phyloP scores from a whole-genome alignment of 495 filamentous ascomycete genomes.

The Penicillium paxilli region DNA sequence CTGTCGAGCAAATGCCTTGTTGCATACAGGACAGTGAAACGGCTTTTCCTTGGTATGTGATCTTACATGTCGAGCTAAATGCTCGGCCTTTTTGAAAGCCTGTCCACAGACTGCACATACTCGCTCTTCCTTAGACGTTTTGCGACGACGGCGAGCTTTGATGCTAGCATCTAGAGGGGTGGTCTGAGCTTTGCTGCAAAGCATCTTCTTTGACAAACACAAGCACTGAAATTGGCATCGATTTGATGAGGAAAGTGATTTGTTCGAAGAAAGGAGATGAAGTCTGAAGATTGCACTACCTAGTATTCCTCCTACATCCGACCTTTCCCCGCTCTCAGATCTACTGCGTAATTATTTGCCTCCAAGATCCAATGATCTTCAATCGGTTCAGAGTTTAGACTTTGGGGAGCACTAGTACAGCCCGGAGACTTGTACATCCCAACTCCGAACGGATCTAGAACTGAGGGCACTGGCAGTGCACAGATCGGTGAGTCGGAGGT shows the following conservation, averaged over 20 bases:
- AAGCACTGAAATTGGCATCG: not conserved
- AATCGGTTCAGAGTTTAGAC: not conserved
- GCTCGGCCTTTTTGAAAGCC: slow-evolving; percentile 30
- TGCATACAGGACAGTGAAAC: slow-evolving; percentile 27
- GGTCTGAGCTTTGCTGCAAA: not conserved
- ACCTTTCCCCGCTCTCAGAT: not conserved
- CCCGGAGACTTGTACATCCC: not conserved
- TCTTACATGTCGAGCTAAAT: slow-evolving; percentile 32
- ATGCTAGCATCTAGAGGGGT: not conserved
- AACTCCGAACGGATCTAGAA: not conserved
- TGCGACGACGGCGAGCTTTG: slow-evolving; percentile 12
- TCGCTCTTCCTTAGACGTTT: slow-evolving; percentile 20
- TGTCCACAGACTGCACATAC: slow-evolving; percentile 26
- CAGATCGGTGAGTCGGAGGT: not conserved
- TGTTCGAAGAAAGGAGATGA: not conserved
- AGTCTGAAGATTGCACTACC: not conserved
- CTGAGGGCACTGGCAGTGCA: no score
- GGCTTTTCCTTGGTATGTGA: slow-evolving; percentile 38
- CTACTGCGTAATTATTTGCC: not conserved
- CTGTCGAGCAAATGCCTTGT: slow-evolving; percentile 27
- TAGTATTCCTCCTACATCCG: not conserved
- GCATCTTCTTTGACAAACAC: not conserved
- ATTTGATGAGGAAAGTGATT: not conserved
- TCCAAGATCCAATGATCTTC: not conserved
- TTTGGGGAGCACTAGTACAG: not conserved